Conservation (phyloP, 768 basidiomycete genomes). For the Guyanaporus albipodus region DNA sequence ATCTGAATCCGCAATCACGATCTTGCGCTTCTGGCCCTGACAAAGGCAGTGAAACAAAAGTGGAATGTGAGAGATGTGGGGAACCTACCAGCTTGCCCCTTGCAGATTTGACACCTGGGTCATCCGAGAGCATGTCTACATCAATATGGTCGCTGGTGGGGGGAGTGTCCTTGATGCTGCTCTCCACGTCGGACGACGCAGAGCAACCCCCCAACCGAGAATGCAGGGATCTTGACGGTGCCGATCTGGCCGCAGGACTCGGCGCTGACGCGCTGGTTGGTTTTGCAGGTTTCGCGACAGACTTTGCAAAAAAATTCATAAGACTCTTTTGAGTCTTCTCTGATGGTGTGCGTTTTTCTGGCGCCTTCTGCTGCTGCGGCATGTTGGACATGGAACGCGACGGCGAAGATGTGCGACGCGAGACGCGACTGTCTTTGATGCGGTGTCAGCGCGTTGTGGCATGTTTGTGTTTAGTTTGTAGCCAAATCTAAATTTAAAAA, state of each 20-base stretch:
- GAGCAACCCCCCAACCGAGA: constrained; percentile 41
- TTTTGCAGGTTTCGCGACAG: constrained; percentile 12
- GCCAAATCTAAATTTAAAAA: neutral
- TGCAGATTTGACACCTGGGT: constrained; percentile 40
- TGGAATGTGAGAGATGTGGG: neutral
- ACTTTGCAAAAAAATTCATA: constrained; percentile 60
- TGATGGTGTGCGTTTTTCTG: constrained; percentile 36
- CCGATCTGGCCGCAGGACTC: constrained; percentile 35
- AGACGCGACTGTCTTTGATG: neutral
- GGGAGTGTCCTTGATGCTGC: constrained; percentile 54
- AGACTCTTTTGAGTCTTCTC: constrained; percentile 72
- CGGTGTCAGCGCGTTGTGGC: constrained; percentile 16
- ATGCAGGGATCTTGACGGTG: constrained; percentile 26
- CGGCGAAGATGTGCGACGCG: neutral
- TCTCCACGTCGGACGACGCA: constrained; percentile 45
- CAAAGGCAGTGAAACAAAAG: neutral
- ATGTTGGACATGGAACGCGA: constrained; percentile 14
- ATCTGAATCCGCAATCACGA: constrained; percentile 66
- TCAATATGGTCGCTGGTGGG: constrained; percentile 78
- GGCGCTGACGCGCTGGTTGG: constrained; percentile 34
- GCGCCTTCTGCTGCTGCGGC: constrained; percentile 11
- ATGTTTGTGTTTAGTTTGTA: constrained; percentile 21
- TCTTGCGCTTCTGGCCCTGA: constrained; percentile 62
- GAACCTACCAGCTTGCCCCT: constrained; percentile 33
- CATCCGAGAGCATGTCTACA: constrained; percentile 61